These are phyloP conservation scores for Clavulina sp. DNA, from an alignment of 768 basidiomycete genomes.

Conservation along the genomic window DNA sequence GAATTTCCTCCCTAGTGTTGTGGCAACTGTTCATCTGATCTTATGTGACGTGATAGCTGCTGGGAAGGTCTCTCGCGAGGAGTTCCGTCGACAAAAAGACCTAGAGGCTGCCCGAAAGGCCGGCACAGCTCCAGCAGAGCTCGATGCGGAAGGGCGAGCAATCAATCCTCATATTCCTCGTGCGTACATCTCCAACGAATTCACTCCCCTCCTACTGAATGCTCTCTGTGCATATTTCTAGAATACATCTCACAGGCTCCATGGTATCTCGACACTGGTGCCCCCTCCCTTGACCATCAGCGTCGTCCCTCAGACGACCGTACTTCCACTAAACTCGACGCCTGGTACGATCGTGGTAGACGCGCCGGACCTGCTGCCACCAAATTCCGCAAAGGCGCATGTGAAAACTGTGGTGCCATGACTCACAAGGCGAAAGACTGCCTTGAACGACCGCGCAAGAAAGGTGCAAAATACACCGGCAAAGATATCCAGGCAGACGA, in stretches of 20 bases:
- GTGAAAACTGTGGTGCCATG: constrained; percentile 97
- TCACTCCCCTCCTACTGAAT: not conserved
- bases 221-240: constrained; percentile 17
- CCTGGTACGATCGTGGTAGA: constrained; percentile 80
- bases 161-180: constrained; percentile 99
- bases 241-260: constrained; percentile 98
- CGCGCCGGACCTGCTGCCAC: constrained; percentile 82
- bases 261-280: constrained; percentile 94
- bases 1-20: too few relatives aligned
- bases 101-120: constrained; percentile 97
- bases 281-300: constrained; percentile 87
- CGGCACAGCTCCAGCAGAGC: constrained; percentile 88
- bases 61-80: constrained; percentile 84
- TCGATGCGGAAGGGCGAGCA: constrained; percentile 85
- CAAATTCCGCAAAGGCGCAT: constrained; percentile 94
- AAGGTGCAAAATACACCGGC: constrained; percentile 85
- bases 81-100: constrained; percentile 89
- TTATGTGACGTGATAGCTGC: constrained; percentile 19
- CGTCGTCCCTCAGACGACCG: constrained; percentile 53
- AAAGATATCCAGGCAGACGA: constrained; percentile 86
- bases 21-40: too few relatives aligned
- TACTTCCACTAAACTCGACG: constrained; percentile 48
- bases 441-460: constrained; percentile 88
- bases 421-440: constrained; percentile 86
- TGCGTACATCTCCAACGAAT: constrained; percentile 26